Base-by-base conservation (phyloP, 2,329 filamentous ascomycete genomes). In the Talaromyces sp. region DNA sequence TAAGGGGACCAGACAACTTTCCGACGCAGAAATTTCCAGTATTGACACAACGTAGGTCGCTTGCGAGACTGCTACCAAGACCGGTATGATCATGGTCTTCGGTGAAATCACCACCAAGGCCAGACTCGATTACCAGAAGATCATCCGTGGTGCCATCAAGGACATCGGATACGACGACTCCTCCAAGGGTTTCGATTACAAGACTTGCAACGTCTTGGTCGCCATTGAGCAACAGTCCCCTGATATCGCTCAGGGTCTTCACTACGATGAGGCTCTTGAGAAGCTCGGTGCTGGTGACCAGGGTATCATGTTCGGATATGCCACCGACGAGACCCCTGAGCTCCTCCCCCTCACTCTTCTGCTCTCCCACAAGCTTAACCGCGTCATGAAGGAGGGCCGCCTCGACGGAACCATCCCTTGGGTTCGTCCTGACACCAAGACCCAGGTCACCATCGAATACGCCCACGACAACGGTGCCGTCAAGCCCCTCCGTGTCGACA, bases 281-380 rank as follows among this genome's bases (percentile, higher is more conserved):
- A 90, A 96, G 84, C 90, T 99, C 71, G 95, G 95, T 82, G 95
- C 95, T 69, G 95, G 95, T 90, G 95, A 99, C 84, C 95, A 99
- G 87, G 95, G 95, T 86, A 97, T 99, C 87, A 99, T 99, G 95
- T 99, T 99, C 83, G 95, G 95, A 76, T 99, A 99, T 87, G 95
- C 95, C 81, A 97, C 95, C 76, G 95, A 99, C 77, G 95, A 99
- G 88, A 98, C 95, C 75, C 93, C 94, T 68, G 95, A 99, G 85
- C 88, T 96, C 74, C 91, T 98, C 79, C 95, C 95, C 72, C 86
- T 99, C 76, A 98, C 94, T 75, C 87, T 98, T 73, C 87, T 94
- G 76, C 89, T 98, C 77, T 90, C 95, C 77, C 95, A 99, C 89
- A 93, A 93, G 87, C 91, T 99, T 74, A 99, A 99, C 85, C 86